Conservation (phyloP, 495 filamentous ascomycete species). For the Penicillium bovifimosum region DNA sequence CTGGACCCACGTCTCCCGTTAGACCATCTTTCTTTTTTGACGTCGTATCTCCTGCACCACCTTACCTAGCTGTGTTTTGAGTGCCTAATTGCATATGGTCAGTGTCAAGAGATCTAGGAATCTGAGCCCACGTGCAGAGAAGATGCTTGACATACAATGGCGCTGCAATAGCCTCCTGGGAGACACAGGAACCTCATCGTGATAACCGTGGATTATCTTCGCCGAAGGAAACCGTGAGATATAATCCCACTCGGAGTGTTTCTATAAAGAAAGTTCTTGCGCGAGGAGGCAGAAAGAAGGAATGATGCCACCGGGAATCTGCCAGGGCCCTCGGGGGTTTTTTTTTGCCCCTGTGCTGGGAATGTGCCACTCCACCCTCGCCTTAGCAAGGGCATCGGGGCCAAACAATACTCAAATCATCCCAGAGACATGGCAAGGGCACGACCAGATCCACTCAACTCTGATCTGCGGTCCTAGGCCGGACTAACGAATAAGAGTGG, state of each 20-base stretch:
- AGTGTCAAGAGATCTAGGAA: background rate
- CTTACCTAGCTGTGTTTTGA: slow-evolving; percentile 27
- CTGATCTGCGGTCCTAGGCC: slow-evolving; percentile 10
- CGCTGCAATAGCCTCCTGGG: slow-evolving; percentile 23
- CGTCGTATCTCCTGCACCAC: background rate
- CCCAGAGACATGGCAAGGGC: background rate
- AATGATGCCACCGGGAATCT: slow-evolving; percentile 8
- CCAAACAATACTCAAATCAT: background rate
- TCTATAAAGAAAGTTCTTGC: background rate
- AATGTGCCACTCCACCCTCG: slow-evolving; percentile 18
- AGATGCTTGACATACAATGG: slow-evolving; percentile 13
- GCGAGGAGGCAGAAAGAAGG: background rate
- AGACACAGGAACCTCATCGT: slow-evolving; percentile 29
- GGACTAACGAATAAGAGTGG: background rate
- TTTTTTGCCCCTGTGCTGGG: slow-evolving; percentile 14
- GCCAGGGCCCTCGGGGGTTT: slow-evolving; percentile 5
- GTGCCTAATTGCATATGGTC: slow-evolving; percentile 8
- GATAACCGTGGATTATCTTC: background rate
- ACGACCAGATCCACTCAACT: slow-evolving; percentile 2
- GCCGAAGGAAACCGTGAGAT: background rate
- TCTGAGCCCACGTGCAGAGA: background rate
- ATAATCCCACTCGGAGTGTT: background rate
- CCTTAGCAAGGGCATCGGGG: slow-evolving; percentile 21
- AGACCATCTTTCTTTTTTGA: background rate
- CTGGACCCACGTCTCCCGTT: slow-evolving; percentile 7